phyloP scores from a whole-genome alignment of 768 basidiomycete species.

The Suillus ampliporus region DNA sequence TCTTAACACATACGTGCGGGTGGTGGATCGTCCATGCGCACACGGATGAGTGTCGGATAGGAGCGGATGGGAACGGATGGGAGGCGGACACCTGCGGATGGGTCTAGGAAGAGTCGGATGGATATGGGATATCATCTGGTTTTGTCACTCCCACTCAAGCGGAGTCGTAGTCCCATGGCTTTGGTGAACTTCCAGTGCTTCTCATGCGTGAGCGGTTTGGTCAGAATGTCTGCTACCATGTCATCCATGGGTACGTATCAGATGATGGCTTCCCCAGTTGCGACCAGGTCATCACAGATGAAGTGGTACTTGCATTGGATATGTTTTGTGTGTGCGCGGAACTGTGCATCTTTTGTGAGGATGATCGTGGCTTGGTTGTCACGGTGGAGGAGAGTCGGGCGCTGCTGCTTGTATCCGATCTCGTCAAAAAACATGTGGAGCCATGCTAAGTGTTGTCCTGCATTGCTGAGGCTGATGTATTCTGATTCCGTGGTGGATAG shows the following conservation, averaged over 20 bases:
- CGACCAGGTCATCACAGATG: constrained; percentile 17
- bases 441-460: constrained; percentile 21
- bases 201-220: constrained; percentile 17
- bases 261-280: constrained; percentile 19
- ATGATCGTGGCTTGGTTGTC: constrained; percentile 31
- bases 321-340: constrained; percentile 33
- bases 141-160: background rate
- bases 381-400: constrained; percentile 14
- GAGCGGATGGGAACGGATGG: no score
- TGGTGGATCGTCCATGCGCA: no score
- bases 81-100: no score
- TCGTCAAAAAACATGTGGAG: constrained; percentile 19
- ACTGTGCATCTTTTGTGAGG: constrained; percentile 11
- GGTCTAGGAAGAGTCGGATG: no score
- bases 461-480: constrained; percentile 36
- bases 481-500: constrained; percentile 43
- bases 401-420: background rate
- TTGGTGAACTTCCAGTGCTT: constrained; percentile 22
- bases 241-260: constrained; percentile 24
- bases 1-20: no score
- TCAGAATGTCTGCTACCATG: constrained; percentile 27
- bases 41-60: no score
- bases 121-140: no score
- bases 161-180: constrained; percentile 21
- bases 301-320: constrained; percentile 34